Conservation (phyloP, 208 protist species). For the Leishmania guyanensis region DNA sequence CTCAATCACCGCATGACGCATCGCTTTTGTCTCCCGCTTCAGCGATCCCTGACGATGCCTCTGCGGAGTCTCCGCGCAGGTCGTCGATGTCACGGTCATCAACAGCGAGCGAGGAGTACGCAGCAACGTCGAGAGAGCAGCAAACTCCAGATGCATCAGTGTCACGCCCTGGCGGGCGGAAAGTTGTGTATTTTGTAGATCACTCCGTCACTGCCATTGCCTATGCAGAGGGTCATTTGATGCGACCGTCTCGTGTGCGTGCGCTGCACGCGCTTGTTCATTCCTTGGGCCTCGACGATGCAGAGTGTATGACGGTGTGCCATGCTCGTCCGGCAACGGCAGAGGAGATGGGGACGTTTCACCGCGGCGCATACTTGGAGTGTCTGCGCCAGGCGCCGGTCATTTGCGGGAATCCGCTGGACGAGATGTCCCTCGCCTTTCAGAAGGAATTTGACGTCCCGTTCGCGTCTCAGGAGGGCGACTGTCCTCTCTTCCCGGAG, state of each 20-base stretch:
- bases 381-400: slow-evolving; percentile 57
- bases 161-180: slow-evolving; percentile 11
- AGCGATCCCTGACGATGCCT: neutral
- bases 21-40: neutral
- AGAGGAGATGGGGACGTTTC: slow-evolving; percentile 70
- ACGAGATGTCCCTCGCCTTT: slow-evolving; percentile 53
- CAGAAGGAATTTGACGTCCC: slow-evolving; percentile 85
- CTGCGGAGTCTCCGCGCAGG: neutral
- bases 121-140: neutral
- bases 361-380: slow-evolving; percentile 75
- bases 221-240: slow-evolving; percentile 74
- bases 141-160: neutral
- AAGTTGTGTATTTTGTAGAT: slow-evolving; percentile 84
- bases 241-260: slow-evolving; percentile 76
- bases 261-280: slow-evolving; percentile 71
- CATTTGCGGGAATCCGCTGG: slow-evolving; percentile 76
- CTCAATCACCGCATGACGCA: neutral
- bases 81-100: neutral
- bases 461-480: slow-evolving; percentile 51
- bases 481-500: slow-evolving; percentile 85
- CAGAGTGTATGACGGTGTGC: slow-evolving; percentile 51
- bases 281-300: slow-evolving; percentile 64
- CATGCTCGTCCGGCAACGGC: slow-evolving; percentile 58
- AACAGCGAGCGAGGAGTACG: neutral
- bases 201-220: slow-evolving; percentile 67